Base-by-base conservation (phyloP, 129 eudicot genomes). In the Saposhnikovia divaricata region DNA sequence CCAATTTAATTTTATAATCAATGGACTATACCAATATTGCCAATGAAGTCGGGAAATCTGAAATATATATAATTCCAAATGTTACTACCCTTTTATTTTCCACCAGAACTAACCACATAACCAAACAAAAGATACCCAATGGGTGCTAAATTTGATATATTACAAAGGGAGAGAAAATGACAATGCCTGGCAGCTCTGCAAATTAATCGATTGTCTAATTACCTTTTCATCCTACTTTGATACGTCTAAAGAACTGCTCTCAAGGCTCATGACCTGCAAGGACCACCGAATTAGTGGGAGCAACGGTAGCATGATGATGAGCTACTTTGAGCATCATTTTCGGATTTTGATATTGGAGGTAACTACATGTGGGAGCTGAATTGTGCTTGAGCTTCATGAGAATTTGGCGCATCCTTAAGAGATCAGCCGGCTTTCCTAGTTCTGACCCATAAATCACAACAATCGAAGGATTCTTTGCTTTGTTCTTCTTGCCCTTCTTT, bases 341-440 rank as follows among this genome's bases (percentile, higher is more conserved):
- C 76, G 3, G 86, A 39, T 74, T 83, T 50, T 40, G 79, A 8
- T 25, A n/a, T n/a, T n/a, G 88, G 55, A 19, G 88, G 87, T 11
- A 85, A 84, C 57, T 77, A 76, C 91, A 87, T 85, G 83, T 87
- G 63, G 87, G 79, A 5, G 96, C 90, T 42, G 93, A 88, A 34
- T 83, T 88, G 85, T 85, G 86, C 80, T 89, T 87, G 85, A 91
- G 96, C 77, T 86, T 91, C 76, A 91, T 86, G 61, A 85, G 85
- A 81, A 91, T 48, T 80, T 89, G 93, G 47, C 93, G 91, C 87
- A 89, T 74, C 81, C 93, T 83, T 39, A 93, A 89, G 31, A 91
- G 87, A 57, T 91, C 91, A 23, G 93, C 87, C 9, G 93, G 6
- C 91, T 48, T 87, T 89, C 46, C 93, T 91, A 18, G 91, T 68